phyloP scores from a whole-genome alignment of 2,329 filamentous ascomycete genomes.

The Fonsecaea nubica region DNA sequence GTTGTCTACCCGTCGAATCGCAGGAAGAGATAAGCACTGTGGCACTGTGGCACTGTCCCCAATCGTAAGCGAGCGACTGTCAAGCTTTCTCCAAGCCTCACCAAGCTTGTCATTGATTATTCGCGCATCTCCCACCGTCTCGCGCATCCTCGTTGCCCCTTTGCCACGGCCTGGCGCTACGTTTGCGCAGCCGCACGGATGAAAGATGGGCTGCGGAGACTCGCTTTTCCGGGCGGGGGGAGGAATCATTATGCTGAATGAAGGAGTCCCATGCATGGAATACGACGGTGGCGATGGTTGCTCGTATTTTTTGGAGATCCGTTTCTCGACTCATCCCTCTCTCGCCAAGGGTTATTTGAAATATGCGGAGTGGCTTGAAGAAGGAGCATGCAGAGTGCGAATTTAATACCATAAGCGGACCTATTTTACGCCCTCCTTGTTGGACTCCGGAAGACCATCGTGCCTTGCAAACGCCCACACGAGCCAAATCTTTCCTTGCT shows the following conservation, averaged over 20 bases:
- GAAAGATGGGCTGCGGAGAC: neutral
- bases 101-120: neutral
- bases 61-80: too few species aligned
- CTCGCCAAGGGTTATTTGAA: too few species aligned
- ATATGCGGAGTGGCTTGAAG: too few species aligned
- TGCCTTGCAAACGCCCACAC: neutral
- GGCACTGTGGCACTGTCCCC: too few species aligned
- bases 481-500: neutral
- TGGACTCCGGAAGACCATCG: too few species aligned
- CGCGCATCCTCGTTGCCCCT: neutral
- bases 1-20: neutral
- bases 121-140: neutral
- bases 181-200: neutral
- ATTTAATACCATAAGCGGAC: too few species aligned
- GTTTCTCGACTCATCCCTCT: too few species aligned
- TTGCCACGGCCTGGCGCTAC: neutral
- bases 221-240: neutral
- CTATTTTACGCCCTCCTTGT: neutral
- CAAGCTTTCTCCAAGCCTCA: constrained; percentile 2
- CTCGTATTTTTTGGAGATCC: neutral
- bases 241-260: neutral
- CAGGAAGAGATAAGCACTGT: neutral
- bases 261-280: neutral
- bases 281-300: neutral
- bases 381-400: too few species aligned